Percentiles rank a stretch among this genome's conserved stretches.
phyloP scores from a whole-genome alignment of 495 filamentous ascomycete genomes.

The Hyaloscypha finlandica region DNA sequence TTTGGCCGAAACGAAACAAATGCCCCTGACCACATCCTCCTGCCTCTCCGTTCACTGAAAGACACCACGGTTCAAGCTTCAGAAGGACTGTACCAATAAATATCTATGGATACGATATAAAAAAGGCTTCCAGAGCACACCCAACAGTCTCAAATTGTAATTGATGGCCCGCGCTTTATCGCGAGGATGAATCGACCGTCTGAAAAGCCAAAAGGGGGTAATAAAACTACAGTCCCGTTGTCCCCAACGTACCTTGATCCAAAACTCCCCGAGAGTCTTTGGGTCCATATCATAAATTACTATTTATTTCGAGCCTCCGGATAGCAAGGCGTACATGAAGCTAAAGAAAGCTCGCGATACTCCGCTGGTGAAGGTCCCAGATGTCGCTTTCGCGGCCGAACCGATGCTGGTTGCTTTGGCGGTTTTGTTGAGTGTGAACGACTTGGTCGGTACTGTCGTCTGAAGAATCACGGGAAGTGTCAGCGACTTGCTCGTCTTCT shows the following conservation, averaged over 20 bases:
- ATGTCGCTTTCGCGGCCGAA: neutral
- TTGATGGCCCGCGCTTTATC: conserved; percentile 17
- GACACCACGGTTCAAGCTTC: too few relatives aligned
- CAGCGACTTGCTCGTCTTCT: neutral
- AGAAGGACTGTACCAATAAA: neutral
- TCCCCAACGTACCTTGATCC: neutral
- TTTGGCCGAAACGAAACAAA: neutral
- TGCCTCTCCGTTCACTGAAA: neutral
- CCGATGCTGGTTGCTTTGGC: neutral
- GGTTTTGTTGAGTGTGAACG: neutral
- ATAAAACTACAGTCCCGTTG: neutral
- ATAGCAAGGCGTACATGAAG: neutral
- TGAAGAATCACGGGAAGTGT: neutral
- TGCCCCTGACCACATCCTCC: neutral
- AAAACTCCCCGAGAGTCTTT: neutral
- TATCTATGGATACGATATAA: neutral
- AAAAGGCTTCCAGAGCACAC: neutral
- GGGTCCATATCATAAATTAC: neutral
- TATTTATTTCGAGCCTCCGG: neutral
- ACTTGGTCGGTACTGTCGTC: neutral
- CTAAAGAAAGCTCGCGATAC: neutral
- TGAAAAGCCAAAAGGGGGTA: conserved; percentile 1
- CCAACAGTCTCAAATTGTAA: neutral
- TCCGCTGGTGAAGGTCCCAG: neutral
- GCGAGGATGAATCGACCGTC: conserved; percentile 19